A percentile compares a stretch with the other conserved stretches of the same genome.
phyloP scores from a whole-genome alignment of 2,329 filamentous ascomycete species.

The Byssochlamys sp. region DNA sequence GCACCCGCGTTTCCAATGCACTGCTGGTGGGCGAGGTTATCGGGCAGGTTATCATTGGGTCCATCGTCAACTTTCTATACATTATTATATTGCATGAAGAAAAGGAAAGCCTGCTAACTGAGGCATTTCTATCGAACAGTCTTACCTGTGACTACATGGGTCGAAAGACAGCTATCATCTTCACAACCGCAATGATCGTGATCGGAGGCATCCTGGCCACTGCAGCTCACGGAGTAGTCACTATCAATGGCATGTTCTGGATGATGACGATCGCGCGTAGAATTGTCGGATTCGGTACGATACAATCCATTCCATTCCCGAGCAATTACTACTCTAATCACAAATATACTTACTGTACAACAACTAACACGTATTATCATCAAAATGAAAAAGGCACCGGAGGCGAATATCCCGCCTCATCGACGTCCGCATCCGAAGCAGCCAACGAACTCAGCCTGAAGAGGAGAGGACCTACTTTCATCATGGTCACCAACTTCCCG shows the following conservation, averaged over 20 bases:
- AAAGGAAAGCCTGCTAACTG: neutral
- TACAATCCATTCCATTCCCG: neutral
- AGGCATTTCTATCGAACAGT: conserved; percentile 4
- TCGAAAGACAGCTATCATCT: conserved; percentile 37
- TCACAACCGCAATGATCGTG: conserved; percentile 39
- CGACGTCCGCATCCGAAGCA: conserved; percentile 39
- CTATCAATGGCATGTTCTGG: conserved; percentile 44
- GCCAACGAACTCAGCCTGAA: conserved; percentile 38
- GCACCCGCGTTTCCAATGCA: conserved; percentile 21
- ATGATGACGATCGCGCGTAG: conserved; percentile 44
- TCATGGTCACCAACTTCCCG: conserved; percentile 39
- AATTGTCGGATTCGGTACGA: conserved; percentile 37
- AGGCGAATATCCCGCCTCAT: conserved; percentile 42
- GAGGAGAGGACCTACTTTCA: conserved; percentile 35
- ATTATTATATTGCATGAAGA: neutral
- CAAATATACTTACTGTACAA: neutral
- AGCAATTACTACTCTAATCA: too few species aligned
- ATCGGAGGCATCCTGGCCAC: conserved; percentile 39
- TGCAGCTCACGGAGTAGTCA: conserved; percentile 35
- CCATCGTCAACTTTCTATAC: neutral
- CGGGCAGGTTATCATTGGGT: conserved; percentile 19
- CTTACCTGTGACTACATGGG: conserved; percentile 39
- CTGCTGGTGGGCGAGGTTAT: conserved; percentile 19
- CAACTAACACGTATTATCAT: neutral
- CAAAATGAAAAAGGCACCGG: conserved; percentile 19